Base-by-base conservation (phyloP, 2,329 filamentous ascomycete genomes). In the Mollisia scopiformis region DNA sequence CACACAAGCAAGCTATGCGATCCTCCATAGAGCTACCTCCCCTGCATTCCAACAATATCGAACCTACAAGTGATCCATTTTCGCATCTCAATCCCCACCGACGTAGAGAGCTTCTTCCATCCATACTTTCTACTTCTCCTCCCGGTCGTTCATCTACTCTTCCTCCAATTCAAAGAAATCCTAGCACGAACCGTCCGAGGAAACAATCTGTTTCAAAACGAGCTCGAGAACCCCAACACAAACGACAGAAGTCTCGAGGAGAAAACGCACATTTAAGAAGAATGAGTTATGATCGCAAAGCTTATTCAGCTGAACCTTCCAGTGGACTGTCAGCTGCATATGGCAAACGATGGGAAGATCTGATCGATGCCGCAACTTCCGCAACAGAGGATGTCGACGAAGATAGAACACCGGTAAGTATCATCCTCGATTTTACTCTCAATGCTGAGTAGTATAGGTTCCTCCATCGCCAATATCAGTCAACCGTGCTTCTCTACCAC, bases 271-370 rank as follows among this genome's bases (percentile, higher is more conserved):
- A 90, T 64, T 81, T 92, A 66, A 89, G 89, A 64, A 80, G 81
- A 13, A 80, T 80, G 71, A 84, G 88, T 60, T 87, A 89, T 69
- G 88, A 92, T 70, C 85, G 91, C 64, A 96, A 97, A 77, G 91
- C 92, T 58, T 85, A 91, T 67, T 96, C 92, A 16, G 91, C 91
- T 43, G 94, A 97, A 76, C 93, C 93, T 25, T 85, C 89, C 59
- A 87, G 67, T 61, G 65, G 55, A 19, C 56, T 71, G 31, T 71
- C 71, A 21, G 85, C 83, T 69, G 80, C 84, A 52, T 87, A 91
- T 77, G 93, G 92, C 66, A 96, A 95, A 78, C 85, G 94, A 71
- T 98, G 94, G 95, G 92, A 97, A 76, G 94, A 98, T 75, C 82
- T 98, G 62, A 96, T 98, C 66, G 93, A 97, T 76, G 94, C 94